phyloP scores from a whole-genome alignment of 495 filamentous ascomycete genomes.

The Neurospora discreta region DNA sequence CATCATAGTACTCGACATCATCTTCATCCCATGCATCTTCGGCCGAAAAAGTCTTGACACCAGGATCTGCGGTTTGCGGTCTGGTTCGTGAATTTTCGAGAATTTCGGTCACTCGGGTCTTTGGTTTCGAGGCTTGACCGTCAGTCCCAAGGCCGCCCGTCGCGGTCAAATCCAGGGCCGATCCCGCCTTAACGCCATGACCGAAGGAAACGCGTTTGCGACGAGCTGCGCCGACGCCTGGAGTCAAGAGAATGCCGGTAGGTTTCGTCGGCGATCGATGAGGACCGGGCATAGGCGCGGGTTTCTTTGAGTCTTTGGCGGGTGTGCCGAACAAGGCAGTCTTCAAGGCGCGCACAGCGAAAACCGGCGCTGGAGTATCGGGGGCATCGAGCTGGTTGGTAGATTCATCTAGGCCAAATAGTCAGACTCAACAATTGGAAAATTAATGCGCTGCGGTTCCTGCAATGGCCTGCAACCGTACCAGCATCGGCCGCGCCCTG shows the following conservation, averaged over 20 bases:
- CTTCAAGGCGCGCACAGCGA: slow-evolving; percentile 86
- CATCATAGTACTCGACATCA: slow-evolving; percentile 14
- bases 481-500: slow-evolving; percentile 16
- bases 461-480: neutral
- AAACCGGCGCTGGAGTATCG: slow-evolving; percentile 87
- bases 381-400: slow-evolving; percentile 52
- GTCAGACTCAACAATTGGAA: neutral
- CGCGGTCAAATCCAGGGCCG: slow-evolving; percentile 18
- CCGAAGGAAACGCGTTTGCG: slow-evolving; percentile 88
- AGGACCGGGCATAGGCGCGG: slow-evolving; percentile 1
- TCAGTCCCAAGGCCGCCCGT: slow-evolving; percentile 41
- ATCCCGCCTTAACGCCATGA: slow-evolving; percentile 40
- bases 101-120: slow-evolving; percentile 45
- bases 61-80: slow-evolving; percentile 10
- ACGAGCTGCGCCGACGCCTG: slow-evolving; percentile 64
- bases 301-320: slow-evolving; percentile 15
- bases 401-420: slow-evolving; percentile 22
- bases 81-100: slow-evolving; percentile 31
- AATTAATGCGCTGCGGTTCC: neutral
- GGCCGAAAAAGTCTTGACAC: slow-evolving; percentile 15
- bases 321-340: slow-evolving; percentile 87
- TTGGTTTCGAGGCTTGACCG: slow-evolving; percentile 36
- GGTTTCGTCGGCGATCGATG: slow-evolving; percentile 34
- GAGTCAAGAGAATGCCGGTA: slow-evolving; percentile 70
- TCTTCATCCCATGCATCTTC: slow-evolving; percentile 34